A percentile compares a stretch with the other conserved stretches of the same genome.
These are phyloP conservation scores for Trypanosoma rangeli DNA, from an alignment of 208 protist species.

Conservation along the genomic window DNA sequence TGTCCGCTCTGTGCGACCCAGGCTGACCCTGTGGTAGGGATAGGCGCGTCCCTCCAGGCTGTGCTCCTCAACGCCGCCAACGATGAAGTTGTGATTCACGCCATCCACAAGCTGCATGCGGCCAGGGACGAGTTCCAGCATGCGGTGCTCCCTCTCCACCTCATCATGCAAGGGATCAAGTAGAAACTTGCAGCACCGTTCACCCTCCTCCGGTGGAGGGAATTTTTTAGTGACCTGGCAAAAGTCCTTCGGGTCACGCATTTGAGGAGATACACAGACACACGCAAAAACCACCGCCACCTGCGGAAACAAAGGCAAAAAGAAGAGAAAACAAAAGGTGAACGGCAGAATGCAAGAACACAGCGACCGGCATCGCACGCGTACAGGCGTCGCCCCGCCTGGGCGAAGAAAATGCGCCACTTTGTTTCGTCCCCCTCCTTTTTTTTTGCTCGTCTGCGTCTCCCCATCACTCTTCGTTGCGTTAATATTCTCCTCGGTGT, in stretches of 20 bases:
- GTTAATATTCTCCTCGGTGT: background rate
- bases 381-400: background rate
- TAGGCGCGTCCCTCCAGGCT: conserved; percentile 22
- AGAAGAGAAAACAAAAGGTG: conserved; percentile 8
- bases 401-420: too few relatives aligned
- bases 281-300: too few relatives aligned
- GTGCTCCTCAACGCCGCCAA: conserved; percentile 24
- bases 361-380: background rate
- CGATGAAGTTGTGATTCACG: conserved; percentile 31
- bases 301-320: background rate
- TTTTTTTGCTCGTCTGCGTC: too few relatives aligned
- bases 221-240: conserved; percentile 37
- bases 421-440: background rate
- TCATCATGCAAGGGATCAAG: conserved; percentile 43
- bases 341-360: background rate
- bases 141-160: conserved; percentile 37
- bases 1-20: conserved; percentile 17
- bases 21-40: conserved; percentile 49
- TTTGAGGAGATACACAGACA: conserved; percentile 1
- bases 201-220: conserved; percentile 33
- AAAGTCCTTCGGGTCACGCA: conserved; percentile 21
- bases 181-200: conserved; percentile 55
- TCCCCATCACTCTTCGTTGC: background rate
- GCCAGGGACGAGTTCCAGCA: conserved; percentile 59
- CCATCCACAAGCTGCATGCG: conserved; percentile 33